These are phyloP conservation scores for Malassezia slooffiae DNA, from an alignment of 1,284 basidiomycete species.

Conservation along the genomic window DNA sequence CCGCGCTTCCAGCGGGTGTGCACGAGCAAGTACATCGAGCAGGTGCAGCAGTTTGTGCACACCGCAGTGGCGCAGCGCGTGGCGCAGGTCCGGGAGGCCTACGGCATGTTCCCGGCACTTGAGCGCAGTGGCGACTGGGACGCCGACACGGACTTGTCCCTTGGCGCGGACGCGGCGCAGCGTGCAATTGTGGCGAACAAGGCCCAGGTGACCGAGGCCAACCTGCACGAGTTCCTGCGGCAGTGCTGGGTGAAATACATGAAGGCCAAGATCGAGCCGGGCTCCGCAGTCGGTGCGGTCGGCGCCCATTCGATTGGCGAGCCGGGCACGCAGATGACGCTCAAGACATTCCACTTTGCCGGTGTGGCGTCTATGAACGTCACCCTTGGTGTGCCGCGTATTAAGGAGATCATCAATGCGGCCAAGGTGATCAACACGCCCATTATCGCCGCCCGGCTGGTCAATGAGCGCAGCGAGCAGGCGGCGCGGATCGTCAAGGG, in stretches of 20 bases:
- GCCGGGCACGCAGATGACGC: conserved; percentile 97
- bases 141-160: conserved; percentile 61
- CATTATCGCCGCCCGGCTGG: conserved; percentile 91
- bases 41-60: conserved; percentile 64
- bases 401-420: conserved; percentile 99
- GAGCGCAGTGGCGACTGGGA: conserved; percentile 68
- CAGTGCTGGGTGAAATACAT: conserved; percentile 65
- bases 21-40: conserved; percentile 64
- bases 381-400: conserved; percentile 95
- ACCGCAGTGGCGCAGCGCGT: conserved; percentile 61
- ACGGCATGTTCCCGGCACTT: conserved; percentile 74
- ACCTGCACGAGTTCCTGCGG: conserved; percentile 68
- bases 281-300: conserved; percentile 80
- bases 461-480: conserved; percentile 58
- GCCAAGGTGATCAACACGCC: conserved; percentile 94
- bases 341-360: conserved; percentile 99
- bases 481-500: conserved; percentile 96
- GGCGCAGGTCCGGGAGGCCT: conserved; percentile 59
- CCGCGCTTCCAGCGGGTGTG: conserved; percentile 52
- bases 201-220: conserved; percentile 73
- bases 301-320: conserved; percentile 99
- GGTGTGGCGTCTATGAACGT: conserved; percentile 99
- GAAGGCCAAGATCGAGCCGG: conserved; percentile 44
- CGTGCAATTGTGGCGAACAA: conserved; percentile 68
- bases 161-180: conserved; percentile 58